Conservation (phyloP, 495 filamentous ascomycete genomes). For the Thozetella sp. region DNA sequence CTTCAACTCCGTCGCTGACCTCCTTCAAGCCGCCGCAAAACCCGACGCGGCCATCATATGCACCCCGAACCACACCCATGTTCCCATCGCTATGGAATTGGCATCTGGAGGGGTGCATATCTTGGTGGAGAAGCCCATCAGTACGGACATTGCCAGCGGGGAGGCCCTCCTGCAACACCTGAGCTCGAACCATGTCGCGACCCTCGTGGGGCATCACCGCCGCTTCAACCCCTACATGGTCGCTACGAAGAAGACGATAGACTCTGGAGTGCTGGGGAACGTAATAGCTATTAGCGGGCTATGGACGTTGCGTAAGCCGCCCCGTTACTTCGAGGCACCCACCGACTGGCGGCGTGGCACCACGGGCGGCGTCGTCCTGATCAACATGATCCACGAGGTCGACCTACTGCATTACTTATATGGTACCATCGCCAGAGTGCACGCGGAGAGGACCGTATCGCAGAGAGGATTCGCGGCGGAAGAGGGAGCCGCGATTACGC, state of each 20-base stretch:
- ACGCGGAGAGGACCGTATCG: slow-evolving; percentile 43
- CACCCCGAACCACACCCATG: slow-evolving; percentile 62
- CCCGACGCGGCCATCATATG: slow-evolving; percentile 61
- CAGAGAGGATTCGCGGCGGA: slow-evolving; percentile 43
- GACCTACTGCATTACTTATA: slow-evolving; percentile 61
- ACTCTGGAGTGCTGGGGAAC: slow-evolving; percentile 38
- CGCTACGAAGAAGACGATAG: slow-evolving; percentile 46
- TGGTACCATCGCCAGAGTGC: slow-evolving; percentile 51
- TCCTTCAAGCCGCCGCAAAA: slow-evolving; percentile 35
- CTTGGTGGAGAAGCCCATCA: slow-evolving; percentile 61
- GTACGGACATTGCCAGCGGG: slow-evolving; percentile 40
- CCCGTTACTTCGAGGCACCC: slow-evolving; percentile 49
- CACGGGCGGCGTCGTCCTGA: slow-evolving; percentile 51
- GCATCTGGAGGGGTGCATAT: slow-evolving; percentile 51
- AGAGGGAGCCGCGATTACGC: slow-evolving; percentile 57
- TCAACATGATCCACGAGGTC: slow-evolving; percentile 64
- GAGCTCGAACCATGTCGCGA: slow-evolving; percentile 28
- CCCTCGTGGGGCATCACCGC: slow-evolving; percentile 62
- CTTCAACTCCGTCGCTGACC: slow-evolving; percentile 36
- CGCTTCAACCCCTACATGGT: slow-evolving; percentile 61
- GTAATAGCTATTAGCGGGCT: slow-evolving; percentile 56
- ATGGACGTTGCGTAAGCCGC: slow-evolving; percentile 56
- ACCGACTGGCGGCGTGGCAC: slow-evolving; percentile 46
- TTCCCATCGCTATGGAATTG: slow-evolving; percentile 49
- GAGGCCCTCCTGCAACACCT: slow-evolving; percentile 15